These are phyloP conservation scores for Aphanomyces euteiches DNA, from an alignment of 352 stramenopile species.

Conservation along the genomic window DNA sequence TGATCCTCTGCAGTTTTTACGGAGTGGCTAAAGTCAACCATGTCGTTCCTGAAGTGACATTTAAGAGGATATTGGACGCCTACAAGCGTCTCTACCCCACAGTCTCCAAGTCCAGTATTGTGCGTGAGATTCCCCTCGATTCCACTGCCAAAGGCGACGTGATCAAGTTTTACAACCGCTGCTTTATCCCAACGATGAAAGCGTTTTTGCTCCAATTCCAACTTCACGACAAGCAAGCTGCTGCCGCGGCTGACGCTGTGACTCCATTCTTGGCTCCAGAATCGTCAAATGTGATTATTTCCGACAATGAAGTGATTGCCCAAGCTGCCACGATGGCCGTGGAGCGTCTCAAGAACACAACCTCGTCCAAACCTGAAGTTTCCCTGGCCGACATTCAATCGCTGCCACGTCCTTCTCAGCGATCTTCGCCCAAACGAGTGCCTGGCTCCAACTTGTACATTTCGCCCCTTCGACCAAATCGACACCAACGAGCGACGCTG, in stretches of 20 bases:
- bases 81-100: slow-evolving; percentile 54
- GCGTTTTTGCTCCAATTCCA: slow-evolving; percentile 84
- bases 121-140: slow-evolving; percentile 74
- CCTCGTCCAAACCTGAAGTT: slow-evolving; percentile 48
- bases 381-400: slow-evolving; percentile 69
- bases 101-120: slow-evolving; percentile 42
- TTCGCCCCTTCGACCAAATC: slow-evolving; percentile 73
- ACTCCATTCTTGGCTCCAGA: slow-evolving; percentile 40
- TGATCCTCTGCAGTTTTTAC: slow-evolving; percentile 81
- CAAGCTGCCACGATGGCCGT: slow-evolving; percentile 65
- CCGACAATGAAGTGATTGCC: slow-evolving; percentile 75
- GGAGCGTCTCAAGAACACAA: slow-evolving; percentile 36
- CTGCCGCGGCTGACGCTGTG: slow-evolving; percentile 55
- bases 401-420: slow-evolving; percentile 66
- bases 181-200: slow-evolving; percentile 81
- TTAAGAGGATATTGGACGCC: slow-evolving; percentile 69
- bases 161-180: slow-evolving; percentile 88
- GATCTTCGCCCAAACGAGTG: slow-evolving; percentile 78
- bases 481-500: slow-evolving; percentile 61
- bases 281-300: slow-evolving; percentile 47
- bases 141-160: slow-evolving; percentile 60
- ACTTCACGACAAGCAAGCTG: slow-evolving; percentile 74
- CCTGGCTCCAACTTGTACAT: slow-evolving; percentile 81
- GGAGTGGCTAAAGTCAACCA: slow-evolving; percentile 83
- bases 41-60: slow-evolving; percentile 55